Base-by-base conservation (phyloP, 106 monocot species). In the Acorus calamus region DNA sequence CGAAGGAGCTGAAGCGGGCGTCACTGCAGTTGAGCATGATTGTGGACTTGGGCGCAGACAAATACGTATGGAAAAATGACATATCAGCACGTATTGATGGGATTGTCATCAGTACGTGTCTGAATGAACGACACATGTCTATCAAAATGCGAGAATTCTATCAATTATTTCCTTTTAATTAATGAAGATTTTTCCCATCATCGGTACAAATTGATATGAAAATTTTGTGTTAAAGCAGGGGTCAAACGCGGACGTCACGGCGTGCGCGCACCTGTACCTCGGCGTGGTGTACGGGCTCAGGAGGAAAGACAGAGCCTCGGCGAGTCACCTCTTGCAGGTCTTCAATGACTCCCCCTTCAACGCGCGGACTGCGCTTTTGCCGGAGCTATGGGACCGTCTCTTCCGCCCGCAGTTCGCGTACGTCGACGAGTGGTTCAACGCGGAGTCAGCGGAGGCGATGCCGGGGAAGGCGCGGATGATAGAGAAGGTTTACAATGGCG, bases 231-330 rank as follows among this genome's bases (percentile, higher is more conserved):
- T 1, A 28, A 28, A 28, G 28, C 28, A 28, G 28, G 28, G 28
- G 28, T 62, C 68, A 2, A 73, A 73, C 73, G 74, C 65, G 14
- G 48, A 53, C 56, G 71, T 81, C 3, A 64, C 71, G 7, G 78
- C 88, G 6, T 79, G 76, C 52, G 78, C 76, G 0, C 73, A 84
- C 71, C 70, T 89, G 11, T 89, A 84, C 70, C 81, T 89, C 44
- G 56, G 78, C 12, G 46, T 74, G 42, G 51, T 89, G 2, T 84
- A 68, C 42, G 74, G 71, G 76, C 56, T 79, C 65, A 78, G 76
- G 57, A 81, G 66, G 56, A 74, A 81, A 56, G 73, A 76, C 28
- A 79, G 42, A 46, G 60, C 55, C 11, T 73, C 84, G 7, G 88
- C 73, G 6, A 71, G 63, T 50, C 78, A 89, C 70, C 55, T 81